phyloP scores from a whole-genome alignment of 176 grass and related monocot genomes.

The Oryza glaberrima region DNA sequence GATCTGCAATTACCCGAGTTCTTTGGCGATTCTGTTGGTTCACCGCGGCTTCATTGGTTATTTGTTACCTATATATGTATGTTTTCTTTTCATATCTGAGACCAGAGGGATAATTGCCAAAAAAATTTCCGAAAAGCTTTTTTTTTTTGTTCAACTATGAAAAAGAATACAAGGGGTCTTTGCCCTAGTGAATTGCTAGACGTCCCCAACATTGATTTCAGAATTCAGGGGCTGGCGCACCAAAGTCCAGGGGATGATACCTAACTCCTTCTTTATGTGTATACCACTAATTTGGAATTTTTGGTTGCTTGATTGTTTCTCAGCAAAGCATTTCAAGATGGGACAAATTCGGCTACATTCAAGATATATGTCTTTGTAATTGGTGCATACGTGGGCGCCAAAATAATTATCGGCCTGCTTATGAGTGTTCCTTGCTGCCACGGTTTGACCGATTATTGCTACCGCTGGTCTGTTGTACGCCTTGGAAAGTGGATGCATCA shows the following conservation, averaged over 20 bases:
- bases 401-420: conserved; percentile 76
- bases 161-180: conserved; percentile 1
- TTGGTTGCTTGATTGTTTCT: conserved; percentile 48
- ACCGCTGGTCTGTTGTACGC: conserved; percentile 74
- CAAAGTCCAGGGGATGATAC: neutral
- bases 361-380: conserved; percentile 87
- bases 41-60: conserved; percentile 57
- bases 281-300: conserved; percentile 24
- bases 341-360: conserved; percentile 60
- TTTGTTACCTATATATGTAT: conserved; percentile 92
- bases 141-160: neutral
- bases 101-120: neutral
- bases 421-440: conserved; percentile 74
- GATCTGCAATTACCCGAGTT: conserved; percentile 81
- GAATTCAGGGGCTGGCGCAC: neutral
- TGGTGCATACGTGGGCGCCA: conserved; percentile 60
- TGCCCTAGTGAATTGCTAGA: conserved; percentile 1
- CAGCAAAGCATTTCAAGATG: conserved; percentile 89
- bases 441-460: conserved; percentile 64
- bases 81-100: conserved; percentile 16
- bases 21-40: conserved; percentile 85
- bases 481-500: conserved; percentile 90
- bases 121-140: neutral
- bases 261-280: conserved; percentile 10
- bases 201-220: neutral